Base-by-base conservation (phyloP, 305 asterid genomes). In the Plantago rigida region DNA sequence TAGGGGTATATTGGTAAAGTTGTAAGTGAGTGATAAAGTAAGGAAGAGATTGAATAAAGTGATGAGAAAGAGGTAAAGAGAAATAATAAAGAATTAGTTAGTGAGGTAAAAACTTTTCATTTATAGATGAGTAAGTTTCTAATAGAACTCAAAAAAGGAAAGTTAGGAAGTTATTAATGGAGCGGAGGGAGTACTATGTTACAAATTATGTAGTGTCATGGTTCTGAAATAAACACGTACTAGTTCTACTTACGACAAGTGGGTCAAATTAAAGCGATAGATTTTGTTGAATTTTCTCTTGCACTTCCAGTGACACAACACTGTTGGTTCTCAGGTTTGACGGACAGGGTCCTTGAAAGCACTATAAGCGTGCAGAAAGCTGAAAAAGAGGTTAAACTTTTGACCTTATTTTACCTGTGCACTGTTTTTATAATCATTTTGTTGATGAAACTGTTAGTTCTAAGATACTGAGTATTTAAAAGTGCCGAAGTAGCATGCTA, bases 261-360 rank as follows among this genome's bases (percentile, higher is more conserved):
- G n/a, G 34, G 17, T 42, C 13, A 45, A 28, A 28, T 50, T 62
- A 15, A 17, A 5, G 7, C 44, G 36, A 3, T 54, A 3, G 5
- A 41, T 17, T 50, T 53, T 24, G 19, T 46, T 24, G 67, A 36
- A 49, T 60, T 57, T 71, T 3, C 47, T 28, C 15, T 12, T 59
- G 49, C 48, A 66, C 29, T 62, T 19, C 41, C 28, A 49, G 41
- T 66, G 51, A 68, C 69, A n/a, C 51, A 68, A 34, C 59, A 69
- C 48, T 51, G 53, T 47, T 81, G 68, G 29, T 69, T 24, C 59
- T 56, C 75, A 87, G 98, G 98, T 73, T 78, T 91, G 87, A 87
- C 86, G 1, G 84, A 83, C 71, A 87, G 56, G 84, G 98, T 86
- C 70, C 95, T 86, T 72, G 71, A 63, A 60, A 91, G 96, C 73